Evolutionary conservation across 2,329 filamentous ascomycete species (phyloP).

Genomic region (Xylariaceae sp.): DNA sequence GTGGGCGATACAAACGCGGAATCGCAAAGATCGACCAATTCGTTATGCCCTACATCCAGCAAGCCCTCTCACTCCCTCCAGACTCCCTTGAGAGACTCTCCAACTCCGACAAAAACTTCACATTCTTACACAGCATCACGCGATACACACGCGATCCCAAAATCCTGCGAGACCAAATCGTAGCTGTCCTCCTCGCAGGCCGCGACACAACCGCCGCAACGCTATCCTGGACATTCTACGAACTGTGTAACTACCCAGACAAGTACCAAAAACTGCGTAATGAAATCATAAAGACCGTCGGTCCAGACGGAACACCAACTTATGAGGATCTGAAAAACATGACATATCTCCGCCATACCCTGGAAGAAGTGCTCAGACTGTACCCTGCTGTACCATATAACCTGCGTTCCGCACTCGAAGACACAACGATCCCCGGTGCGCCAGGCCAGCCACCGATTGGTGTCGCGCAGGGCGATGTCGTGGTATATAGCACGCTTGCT

Average conservation of each 20-base stretch:
- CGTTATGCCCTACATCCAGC: constrained; percentile 65
- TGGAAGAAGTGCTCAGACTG: constrained; percentile 39
- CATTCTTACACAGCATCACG: constrained; percentile 74
- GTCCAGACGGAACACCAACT: constrained; percentile 46
- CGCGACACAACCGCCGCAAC: constrained; percentile 68
- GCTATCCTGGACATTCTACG: constrained; percentile 64
- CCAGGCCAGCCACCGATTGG: constrained; percentile 36
- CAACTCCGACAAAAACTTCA: constrained; percentile 63
- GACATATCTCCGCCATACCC: constrained; percentile 57
- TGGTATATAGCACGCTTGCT: constrained; percentile 47
- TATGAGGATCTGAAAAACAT: constrained; percentile 67
- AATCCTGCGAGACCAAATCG: constrained; percentile 68
- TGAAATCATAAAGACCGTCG: constrained; percentile 56
- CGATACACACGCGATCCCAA: constrained; percentile 59
- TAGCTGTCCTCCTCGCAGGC: constrained; percentile 68
- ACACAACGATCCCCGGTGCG: constrained; percentile 21
- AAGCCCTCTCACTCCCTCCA: constrained; percentile 57
- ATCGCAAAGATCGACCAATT: constrained; percentile 65
- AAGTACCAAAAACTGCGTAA: constrained; percentile 55
- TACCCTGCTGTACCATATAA: constrained; percentile 63
- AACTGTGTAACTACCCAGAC: constrained; percentile 56
- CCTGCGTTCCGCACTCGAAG: constrained; percentile 21
- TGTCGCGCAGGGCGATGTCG: constrained; percentile 42
- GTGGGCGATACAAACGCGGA: constrained; percentile 56
- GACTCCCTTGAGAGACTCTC: constrained; percentile 66